Evolutionary conservation across 306 rosid species (phyloP), one percentile per base, ranked within the genome.

Genomic region (Dryas alaskensis): DNA sequence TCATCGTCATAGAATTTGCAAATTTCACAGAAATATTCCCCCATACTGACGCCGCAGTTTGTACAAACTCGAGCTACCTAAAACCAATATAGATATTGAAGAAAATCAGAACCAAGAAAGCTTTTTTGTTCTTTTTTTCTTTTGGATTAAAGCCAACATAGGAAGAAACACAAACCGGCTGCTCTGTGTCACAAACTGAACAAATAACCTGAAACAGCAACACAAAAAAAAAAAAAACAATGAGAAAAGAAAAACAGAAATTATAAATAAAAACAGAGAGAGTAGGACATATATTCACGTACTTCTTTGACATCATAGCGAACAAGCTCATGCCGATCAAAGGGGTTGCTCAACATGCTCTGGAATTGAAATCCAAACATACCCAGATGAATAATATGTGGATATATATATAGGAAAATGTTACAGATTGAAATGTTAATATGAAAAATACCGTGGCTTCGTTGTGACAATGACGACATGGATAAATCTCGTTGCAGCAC

Each of bases 391-490:
- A 73, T 13, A 73, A 67, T 13, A 19, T 8, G n/a, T 27, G 3
- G 8, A 60, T 11, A 27, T 12, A 60, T 27, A 60, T 27, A 10
- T 8, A 62, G 48, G n/a, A 5, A 11, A 62, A 45, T 27, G 37
- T 40, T 10, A 72, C 4, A 2, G 25, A 8, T 46, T 31, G 58
- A 46, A 72, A 72, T 40, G 31, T 46, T 59, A 68, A 75, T 31
- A 19, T 25, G 52, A 7, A 31, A 59, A 43, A 55, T 78, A 95
- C 99, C 88, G 88, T 81, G 57, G 90, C 87, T 59, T 95, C 97
- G 67, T 88, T 92, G 68, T 95, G 99, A 81, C 99, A 95, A 85
- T 95, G 99, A 58, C 99, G 99, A 57, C 99, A 95, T 0, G 83
- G 63, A 64, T 92, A 90, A 74, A 95, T 86, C 86, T 95, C 99